A percentile compares a stretch with the other conserved stretches of the same genome.
Evolutionary conservation across 106 monocot genomes (phyloP).

Genomic region (Apostasia ramifera): DNA sequence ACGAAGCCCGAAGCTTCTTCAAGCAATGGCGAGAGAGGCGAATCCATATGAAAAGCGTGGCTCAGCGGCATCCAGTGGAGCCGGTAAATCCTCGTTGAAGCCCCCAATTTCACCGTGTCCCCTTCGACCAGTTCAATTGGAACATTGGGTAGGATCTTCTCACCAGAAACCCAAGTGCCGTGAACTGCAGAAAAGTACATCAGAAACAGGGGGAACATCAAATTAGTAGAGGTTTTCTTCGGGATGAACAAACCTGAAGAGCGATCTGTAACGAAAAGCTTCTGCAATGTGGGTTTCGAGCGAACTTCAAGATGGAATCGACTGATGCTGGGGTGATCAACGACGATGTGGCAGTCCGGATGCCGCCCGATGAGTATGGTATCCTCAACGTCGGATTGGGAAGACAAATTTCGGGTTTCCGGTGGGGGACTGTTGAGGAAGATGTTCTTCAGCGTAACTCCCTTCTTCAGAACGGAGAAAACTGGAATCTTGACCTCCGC

Average conservation of each 20-base stretch:
- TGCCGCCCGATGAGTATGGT: constrained; percentile 74
- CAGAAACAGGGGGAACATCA: constrained; percentile 2
- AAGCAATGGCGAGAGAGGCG: constrained; percentile 17
- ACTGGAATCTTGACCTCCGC: constrained; percentile 45
- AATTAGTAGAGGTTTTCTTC: not conserved
- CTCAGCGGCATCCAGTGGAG: constrained; percentile 40
- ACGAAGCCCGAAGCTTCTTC: constrained; percentile 16
- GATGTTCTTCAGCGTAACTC: constrained; percentile 68
- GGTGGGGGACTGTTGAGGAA: constrained; percentile 52
- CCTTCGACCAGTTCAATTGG: constrained; percentile 42
- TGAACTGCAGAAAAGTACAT: constrained; percentile 31
- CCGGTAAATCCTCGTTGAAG: constrained; percentile 47
- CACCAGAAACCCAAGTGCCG: constrained; percentile 61
- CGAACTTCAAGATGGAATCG: constrained; percentile 76
- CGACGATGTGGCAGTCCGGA: constrained; percentile 81
- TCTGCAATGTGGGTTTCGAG: constrained; percentile 15
- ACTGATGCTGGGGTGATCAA: constrained; percentile 96
- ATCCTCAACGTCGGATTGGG: constrained; percentile 9
- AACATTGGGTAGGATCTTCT: constrained; percentile 30
- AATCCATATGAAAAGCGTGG: constrained; percentile 27
- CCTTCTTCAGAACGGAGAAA: constrained; percentile 71
- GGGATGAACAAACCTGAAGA: constrained; percentile 45
- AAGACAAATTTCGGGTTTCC: not conserved
- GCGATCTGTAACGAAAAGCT: constrained; percentile 49
- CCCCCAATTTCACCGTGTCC: constrained; percentile 40